These are phyloP conservation scores for Tanacetum coccineum DNA, from an alignment of 129 eudicot genomes.

Conservation along the genomic window DNA sequence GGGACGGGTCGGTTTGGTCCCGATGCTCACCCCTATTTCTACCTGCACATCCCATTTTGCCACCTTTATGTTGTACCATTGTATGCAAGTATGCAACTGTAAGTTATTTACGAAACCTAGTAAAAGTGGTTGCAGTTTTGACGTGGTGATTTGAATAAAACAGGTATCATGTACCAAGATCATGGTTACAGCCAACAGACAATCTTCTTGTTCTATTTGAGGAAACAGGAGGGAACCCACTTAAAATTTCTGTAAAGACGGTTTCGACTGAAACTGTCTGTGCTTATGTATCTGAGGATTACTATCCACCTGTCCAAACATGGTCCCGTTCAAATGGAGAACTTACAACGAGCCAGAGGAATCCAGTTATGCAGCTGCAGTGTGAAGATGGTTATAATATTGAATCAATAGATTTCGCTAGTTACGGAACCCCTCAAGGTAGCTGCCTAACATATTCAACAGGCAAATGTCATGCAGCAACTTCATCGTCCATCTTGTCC, in stretches of 20 bases:
- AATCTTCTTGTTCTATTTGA: constrained; percentile 86
- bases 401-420: constrained; percentile 69
- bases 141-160: constrained; percentile 23
- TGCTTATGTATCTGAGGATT: constrained; percentile 56
- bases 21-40: no score
- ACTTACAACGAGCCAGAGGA: constrained; percentile 18
- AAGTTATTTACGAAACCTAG: neutral
- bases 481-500: constrained; percentile 52
- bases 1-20: no score
- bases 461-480: constrained; percentile 79
- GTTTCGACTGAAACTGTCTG: constrained; percentile 52
- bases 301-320: constrained; percentile 62
- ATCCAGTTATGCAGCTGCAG: constrained; percentile 67
- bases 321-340: constrained; percentile 49
- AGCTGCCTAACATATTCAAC: constrained; percentile 67
- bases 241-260: constrained; percentile 51
- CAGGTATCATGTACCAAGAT: constrained; percentile 95
- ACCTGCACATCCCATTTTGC: neutral
- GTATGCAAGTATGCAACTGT: constrained; percentile 30
- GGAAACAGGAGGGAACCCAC: constrained; percentile 82
- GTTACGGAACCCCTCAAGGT: constrained; percentile 95
- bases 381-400: constrained; percentile 74
- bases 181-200: constrained; percentile 66
- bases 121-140: constrained; percentile 14
- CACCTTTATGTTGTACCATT: constrained; percentile 10